Conservation (phyloP, 441 rosid genomes). For the Gossypium schwendimanii region DNA sequence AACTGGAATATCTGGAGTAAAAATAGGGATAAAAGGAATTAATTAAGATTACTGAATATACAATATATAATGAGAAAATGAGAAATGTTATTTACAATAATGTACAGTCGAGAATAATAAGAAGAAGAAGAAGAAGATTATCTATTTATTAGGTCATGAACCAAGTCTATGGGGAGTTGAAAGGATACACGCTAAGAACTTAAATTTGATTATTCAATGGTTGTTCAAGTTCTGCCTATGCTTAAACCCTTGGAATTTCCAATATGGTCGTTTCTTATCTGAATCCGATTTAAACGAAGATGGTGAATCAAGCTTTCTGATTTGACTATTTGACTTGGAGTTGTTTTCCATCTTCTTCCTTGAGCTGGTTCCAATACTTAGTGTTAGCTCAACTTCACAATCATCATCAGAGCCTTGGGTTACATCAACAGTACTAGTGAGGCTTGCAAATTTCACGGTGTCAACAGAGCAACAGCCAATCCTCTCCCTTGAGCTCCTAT, state of each 20-base stretch:
- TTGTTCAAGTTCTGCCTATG: conserved; percentile 36
- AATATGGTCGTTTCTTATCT: conserved; percentile 58
- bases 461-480: conserved; percentile 37
- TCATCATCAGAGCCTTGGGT: conserved; percentile 31
- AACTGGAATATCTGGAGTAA: background rate
- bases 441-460: conserved; percentile 22
- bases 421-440: conserved; percentile 20
- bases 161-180: background rate
- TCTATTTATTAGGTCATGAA: conserved; percentile 19
- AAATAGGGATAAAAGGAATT: too few species aligned
- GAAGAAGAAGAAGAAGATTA: background rate
- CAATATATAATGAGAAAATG: too few species aligned
- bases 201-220: background rate
- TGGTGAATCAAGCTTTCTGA: conserved; percentile 16
- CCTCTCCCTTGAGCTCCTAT: conserved; percentile 38
- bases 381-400: conserved; percentile 54
- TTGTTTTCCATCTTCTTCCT: conserved; percentile 18
- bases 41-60: too few species aligned
- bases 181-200: conserved; percentile 11
- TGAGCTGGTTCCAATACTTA: conserved; percentile 52
- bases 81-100: conserved; percentile 7
- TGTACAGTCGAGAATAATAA: background rate
- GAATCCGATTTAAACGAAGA: conserved; percentile 34
- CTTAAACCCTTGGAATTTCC: conserved; percentile 65
- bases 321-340: conserved; percentile 6